A percentile compares a stretch with the other conserved stretches of the same genome.
Conservation (phyloP, 164 flowering plant species). For the Stephania cephalantha region DNA sequence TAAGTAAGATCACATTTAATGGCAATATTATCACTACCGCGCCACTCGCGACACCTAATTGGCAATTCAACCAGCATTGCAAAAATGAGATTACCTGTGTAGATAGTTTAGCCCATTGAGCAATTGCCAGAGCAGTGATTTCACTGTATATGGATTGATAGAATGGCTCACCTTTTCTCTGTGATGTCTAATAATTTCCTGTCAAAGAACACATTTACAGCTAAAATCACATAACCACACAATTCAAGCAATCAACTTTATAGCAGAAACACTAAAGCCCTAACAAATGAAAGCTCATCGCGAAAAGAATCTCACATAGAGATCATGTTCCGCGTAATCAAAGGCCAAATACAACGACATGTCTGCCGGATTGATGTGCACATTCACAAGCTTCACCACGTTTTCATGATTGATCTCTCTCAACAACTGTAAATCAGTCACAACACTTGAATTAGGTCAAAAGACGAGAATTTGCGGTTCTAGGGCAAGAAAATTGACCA, state of each 20-base stretch:
- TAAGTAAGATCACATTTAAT: too few species aligned
- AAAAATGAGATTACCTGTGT: slow-evolving; percentile 49
- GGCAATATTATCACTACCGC: too few species aligned
- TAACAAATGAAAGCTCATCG: too few species aligned
- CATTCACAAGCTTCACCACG: slow-evolving; percentile 95
- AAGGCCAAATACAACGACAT: slow-evolving; percentile 97
- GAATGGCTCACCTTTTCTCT: slow-evolving; percentile 76
- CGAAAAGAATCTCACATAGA: slow-evolving; percentile 58
- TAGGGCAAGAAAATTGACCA: slow-evolving; percentile 32
- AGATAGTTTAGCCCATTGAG: slow-evolving; percentile 97
- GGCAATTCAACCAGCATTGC: neutral
- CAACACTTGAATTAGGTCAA: neutral
- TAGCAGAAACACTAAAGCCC: too few species aligned
- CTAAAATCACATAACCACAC: neutral
- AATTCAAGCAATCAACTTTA: neutral
- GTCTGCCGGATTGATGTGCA: slow-evolving; percentile 86
- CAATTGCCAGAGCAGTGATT: slow-evolving; percentile 94
- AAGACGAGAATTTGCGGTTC: neutral
- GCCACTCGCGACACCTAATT: neutral
- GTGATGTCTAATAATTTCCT: slow-evolving; percentile 97
- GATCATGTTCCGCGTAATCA: slow-evolving; percentile 95
- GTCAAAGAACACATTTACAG: slow-evolving; percentile 14
- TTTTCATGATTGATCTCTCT: slow-evolving; percentile 92
- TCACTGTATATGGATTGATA: slow-evolving; percentile 81
- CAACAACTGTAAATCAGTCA: slow-evolving; percentile 49